These are phyloP conservation scores for Monilinia fructigena DNA, from an alignment of 2,329 filamentous ascomycete genomes.

Conservation along the genomic window DNA sequence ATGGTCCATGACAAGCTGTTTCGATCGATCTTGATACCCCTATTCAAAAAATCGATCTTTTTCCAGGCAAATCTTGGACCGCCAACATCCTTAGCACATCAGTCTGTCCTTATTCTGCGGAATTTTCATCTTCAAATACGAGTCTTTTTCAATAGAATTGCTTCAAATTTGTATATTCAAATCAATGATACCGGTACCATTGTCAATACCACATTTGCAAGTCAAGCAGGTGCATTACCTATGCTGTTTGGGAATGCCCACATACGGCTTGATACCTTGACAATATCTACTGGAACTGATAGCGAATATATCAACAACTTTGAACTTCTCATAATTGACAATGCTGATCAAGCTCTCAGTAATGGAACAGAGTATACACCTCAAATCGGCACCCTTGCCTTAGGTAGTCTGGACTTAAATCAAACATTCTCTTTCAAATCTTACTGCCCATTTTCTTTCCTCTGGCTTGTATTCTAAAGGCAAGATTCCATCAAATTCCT, in stretches of 20 bases:
- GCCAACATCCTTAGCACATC: slow-evolving; percentile 26
- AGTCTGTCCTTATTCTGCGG: slow-evolving; percentile 24
- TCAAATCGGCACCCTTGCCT: slow-evolving; percentile 2
- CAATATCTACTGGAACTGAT: not conserved
- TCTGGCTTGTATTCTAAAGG: slow-evolving; percentile 15
- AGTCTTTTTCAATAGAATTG: not conserved
- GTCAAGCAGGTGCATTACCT: slow-evolving; percentile 4
- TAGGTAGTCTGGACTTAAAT: not conserved
- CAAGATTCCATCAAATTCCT: slow-evolving; percentile 29
- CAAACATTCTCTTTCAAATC: too few species aligned
- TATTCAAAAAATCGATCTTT: slow-evolving; percentile 25
- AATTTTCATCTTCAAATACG: not conserved
- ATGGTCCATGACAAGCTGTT: slow-evolving; percentile 32
- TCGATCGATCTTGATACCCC: slow-evolving; percentile 31
- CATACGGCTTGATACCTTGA: slow-evolving; percentile 9
- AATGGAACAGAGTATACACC: slow-evolving; percentile 3
- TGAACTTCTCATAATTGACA: slow-evolving; percentile 10
- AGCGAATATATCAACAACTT: not conserved
- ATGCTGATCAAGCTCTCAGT: not conserved
- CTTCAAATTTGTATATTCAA: too few species aligned
- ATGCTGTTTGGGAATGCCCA: not conserved
- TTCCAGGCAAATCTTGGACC: slow-evolving; percentile 26
- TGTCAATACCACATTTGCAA: slow-evolving; percentile 7
- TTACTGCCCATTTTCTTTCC: slow-evolving; percentile 3
- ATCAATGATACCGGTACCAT: not conserved